Base-by-base conservation (phyloP, 768 basidiomycete genomes). In the Sarcodon aspratus region DNA sequence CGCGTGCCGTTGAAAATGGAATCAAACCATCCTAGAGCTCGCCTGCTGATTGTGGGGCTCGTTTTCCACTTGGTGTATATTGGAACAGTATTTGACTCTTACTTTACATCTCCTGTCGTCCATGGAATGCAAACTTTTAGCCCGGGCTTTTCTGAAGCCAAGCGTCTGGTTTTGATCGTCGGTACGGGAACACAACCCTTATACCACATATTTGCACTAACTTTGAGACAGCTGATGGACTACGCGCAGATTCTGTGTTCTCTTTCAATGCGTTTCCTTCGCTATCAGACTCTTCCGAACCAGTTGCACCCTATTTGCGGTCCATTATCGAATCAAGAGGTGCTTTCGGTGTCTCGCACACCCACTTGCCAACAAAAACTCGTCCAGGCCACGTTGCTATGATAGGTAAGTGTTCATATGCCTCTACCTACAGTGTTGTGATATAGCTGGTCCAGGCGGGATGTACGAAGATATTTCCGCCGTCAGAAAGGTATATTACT, bases 401-500 rank as follows among this genome's bases (percentile, higher is more conserved):
- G 47, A 90, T 92, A 52, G 90, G 84, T 79, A 52, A 10, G 65
- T 55, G 46, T 36, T 51, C 15, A n/a, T 18, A 11, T 6, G 5
- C 27, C 13, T 42, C 13, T 42, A 27, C 27, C 13, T 5, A 5
- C 40, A 1, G 17, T 9, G 15, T 42, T 13, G 13, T 13, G 15
- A 27, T 13, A 42, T 42, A 15, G 3, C 37, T 13, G 40, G 9
- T 9, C 6, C 47, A 82, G 79, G 79, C 33, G 89, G 89, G 2
- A 91, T 92, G 87, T 90, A 91, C 58, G 89, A 92, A 63, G 87
- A 92, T 54, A 87, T 88, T 3, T 86, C 84, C 0, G 88, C 89
- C 13, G 88, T 90, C 32, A 89, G 84, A 17, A 87, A 88, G 73
- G 88, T 52, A 52, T 4, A 38, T n/a, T 42, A 8, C 27, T 9